Base-by-base conservation (phyloP, 805 yeast genomes). In the Cyberlindnera mississippiensis region DNA sequence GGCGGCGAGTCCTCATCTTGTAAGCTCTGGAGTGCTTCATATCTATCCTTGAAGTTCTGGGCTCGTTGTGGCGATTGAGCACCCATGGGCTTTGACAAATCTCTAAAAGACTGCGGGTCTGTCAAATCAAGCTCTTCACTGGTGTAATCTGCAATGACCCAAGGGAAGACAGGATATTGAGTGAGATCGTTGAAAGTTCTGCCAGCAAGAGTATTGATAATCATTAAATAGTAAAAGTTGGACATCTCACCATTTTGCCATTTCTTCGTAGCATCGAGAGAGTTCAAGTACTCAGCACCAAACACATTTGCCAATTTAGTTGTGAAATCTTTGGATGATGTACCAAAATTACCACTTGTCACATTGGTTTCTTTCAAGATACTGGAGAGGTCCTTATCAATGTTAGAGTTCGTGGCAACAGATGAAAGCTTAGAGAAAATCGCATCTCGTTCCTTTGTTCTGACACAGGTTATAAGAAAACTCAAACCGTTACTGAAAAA, bases 91-190 rank as follows among this genome's bases (percentile, higher is more conserved):
- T 85, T 86, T 0, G 86, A 73, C 18, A 88, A 64, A 56, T 88
- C 95, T 50, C 96, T 67, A 56, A 73, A 88, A 0, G 82, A 64
- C 8, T 68, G 64, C 0, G 85, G 81, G 51, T 86, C 67, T 4
- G 63, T 57, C 33, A 89, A 64, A 57, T 88, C 89, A n/a, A 88
- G 63, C 11, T 64, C 73, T 2, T 78, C 79, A 52, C 93, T 84
- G 1, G 76, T 71, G 56, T 88, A 87, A 57, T 88, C 96, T 0
- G 93, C 81, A 45, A 88, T 73, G 0, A 88, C 87, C 95, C 95
- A 88, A 0, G 96, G 96, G 52, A 88, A 89, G 1, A 89, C 83
- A 0, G 96, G 96, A 55, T 88, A 88, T 49, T 88, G 96, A 0
- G 96, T 88, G 40, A 88, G 61, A 57, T 88, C 96, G 60, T 88